These are phyloP conservation scores for Pleurotus tuoliensis DNA, from an alignment of 768 basidiomycete genomes.

Conservation along the genomic window DNA sequence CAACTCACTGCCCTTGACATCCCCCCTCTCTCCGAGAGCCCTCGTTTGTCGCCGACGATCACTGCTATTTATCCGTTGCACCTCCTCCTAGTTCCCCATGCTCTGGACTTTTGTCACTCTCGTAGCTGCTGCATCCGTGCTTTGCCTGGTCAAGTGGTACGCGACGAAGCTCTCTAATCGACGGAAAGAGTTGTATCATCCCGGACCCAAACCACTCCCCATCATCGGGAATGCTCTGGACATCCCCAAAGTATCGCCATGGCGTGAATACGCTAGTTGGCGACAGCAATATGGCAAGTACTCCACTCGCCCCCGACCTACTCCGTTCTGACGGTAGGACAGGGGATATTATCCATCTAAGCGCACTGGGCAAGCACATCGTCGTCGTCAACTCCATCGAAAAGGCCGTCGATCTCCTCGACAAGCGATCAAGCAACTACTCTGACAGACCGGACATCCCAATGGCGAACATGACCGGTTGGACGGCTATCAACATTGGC, in stretches of 20 bases:
- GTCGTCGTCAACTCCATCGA: constrained; percentile 32
- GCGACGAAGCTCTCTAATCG: constrained; percentile 28
- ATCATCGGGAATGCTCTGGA: constrained; percentile 31
- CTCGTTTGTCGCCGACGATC: too few relatives aligned
- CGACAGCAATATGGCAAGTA: constrained; percentile 13
- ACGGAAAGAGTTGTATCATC: constrained; percentile 18
- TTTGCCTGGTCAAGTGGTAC: neutral
- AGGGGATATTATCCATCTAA: constrained; percentile 33
- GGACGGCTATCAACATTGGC: constrained; percentile 22
- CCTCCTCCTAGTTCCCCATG: neutral
- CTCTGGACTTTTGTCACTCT: neutral
- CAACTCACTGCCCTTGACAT: too few relatives aligned
- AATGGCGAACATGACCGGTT: constrained; percentile 8
- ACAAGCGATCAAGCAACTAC: constrained; percentile 32
- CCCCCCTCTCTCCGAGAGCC: too few relatives aligned
- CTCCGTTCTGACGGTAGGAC: neutral
- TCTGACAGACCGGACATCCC: constrained; percentile 21
- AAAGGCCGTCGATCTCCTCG: constrained; percentile 32
- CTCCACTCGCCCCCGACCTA: neutral
- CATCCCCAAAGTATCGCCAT: constrained; percentile 25
- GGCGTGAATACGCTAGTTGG: constrained; percentile 23
- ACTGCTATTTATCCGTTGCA: too few relatives aligned
- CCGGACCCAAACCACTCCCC: constrained; percentile 31
- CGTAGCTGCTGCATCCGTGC: neutral
- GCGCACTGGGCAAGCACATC: constrained; percentile 28